Evolutionary conservation across 148 eudicot genomes (phyloP).

Genomic region (Polygonum maritimum): DNA sequence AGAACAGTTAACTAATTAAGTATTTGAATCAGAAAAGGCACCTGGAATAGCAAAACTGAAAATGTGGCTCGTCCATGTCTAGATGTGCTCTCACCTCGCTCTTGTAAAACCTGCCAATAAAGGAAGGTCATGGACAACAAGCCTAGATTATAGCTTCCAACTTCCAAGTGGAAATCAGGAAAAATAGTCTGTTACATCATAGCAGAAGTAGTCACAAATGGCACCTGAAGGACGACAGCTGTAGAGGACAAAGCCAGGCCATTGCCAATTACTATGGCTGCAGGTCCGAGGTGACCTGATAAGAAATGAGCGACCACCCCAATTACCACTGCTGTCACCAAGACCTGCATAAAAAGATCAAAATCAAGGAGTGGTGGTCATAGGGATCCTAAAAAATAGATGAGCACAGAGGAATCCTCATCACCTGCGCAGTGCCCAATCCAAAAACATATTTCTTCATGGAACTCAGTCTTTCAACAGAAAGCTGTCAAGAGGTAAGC

Average conservation of each 20-base stretch:
- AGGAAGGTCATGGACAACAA: constrained; percentile 10
- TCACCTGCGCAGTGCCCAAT: constrained; percentile 96
- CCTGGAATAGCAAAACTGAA: constrained; percentile 98
- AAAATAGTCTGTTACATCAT: not conserved
- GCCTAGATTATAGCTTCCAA: not conserved
- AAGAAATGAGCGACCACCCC: constrained; percentile 71
- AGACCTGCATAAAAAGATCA: constrained; percentile 42
- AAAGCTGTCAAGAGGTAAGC: constrained; percentile 53
- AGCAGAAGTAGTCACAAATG: not conserved
- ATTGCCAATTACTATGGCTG: constrained; percentile 92
- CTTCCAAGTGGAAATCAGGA: not conserved
- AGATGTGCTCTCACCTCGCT: constrained; percentile 98
- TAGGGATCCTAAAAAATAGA: constrained; percentile 8
- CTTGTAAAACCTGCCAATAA: constrained; percentile 75
- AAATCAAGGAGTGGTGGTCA: not conserved
- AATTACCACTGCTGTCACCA: constrained; percentile 68
- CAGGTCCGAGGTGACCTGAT: constrained; percentile 73
- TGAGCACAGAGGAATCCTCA: constrained; percentile 2
- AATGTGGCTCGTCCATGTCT: constrained; percentile 99
- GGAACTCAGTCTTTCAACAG: constrained; percentile 96
- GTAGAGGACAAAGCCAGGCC: constrained; percentile 98
- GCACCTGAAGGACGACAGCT: constrained; percentile 98
- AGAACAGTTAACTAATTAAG: not conserved
- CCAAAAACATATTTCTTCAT: constrained; percentile 99
- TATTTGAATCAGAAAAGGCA: constrained; percentile 13